phyloP scores from a whole-genome alignment of 2,329 filamentous ascomycete species.

The Trichoderma cornu-damae region DNA sequence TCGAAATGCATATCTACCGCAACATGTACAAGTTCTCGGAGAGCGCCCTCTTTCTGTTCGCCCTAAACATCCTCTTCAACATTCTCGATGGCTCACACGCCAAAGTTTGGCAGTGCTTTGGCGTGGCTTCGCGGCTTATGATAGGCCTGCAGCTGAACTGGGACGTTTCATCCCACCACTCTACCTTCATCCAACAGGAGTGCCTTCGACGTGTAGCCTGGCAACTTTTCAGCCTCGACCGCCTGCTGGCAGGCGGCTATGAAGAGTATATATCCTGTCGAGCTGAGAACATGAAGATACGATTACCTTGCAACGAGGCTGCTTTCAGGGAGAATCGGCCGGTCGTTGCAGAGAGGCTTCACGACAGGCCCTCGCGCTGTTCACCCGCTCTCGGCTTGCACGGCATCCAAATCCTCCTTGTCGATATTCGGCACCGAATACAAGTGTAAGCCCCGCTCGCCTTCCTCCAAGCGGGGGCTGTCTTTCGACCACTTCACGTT shows the following conservation, averaged over 20 bases:
- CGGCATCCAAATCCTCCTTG: slow-evolving; percentile 34
- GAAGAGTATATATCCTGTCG: slow-evolving; percentile 38
- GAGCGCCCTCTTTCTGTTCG: slow-evolving; percentile 32
- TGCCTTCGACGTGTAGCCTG: slow-evolving; percentile 35
- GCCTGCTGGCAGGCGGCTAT: slow-evolving; percentile 37
- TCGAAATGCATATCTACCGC: slow-evolving; percentile 38
- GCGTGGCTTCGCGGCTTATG: slow-evolving; percentile 35
- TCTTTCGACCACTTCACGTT: too few relatives aligned
- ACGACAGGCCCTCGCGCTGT: slow-evolving; percentile 27
- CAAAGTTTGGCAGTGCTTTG: slow-evolving; percentile 39
- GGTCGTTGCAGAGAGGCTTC: slow-evolving; percentile 30
- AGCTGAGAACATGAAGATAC: slow-evolving; percentile 36
- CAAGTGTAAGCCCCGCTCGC: slow-evolving; percentile 28
- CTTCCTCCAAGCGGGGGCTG: not conserved
- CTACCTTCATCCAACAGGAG: slow-evolving; percentile 35
- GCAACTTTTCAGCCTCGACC: slow-evolving; percentile 37
- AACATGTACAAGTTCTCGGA: slow-evolving; percentile 37
- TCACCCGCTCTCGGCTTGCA: slow-evolving; percentile 30
- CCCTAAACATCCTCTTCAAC: slow-evolving; percentile 35
- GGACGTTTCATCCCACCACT: slow-evolving; percentile 30
- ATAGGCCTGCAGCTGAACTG: slow-evolving; percentile 38
- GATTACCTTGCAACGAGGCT: slow-evolving; percentile 34
- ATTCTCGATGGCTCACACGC: slow-evolving; percentile 34
- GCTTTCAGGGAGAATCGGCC: slow-evolving; percentile 32
- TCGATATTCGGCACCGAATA: slow-evolving; percentile 36